phyloP scores from a whole-genome alignment of 176 grass and related monocot genomes.

The Oryza glumipatula region DNA sequence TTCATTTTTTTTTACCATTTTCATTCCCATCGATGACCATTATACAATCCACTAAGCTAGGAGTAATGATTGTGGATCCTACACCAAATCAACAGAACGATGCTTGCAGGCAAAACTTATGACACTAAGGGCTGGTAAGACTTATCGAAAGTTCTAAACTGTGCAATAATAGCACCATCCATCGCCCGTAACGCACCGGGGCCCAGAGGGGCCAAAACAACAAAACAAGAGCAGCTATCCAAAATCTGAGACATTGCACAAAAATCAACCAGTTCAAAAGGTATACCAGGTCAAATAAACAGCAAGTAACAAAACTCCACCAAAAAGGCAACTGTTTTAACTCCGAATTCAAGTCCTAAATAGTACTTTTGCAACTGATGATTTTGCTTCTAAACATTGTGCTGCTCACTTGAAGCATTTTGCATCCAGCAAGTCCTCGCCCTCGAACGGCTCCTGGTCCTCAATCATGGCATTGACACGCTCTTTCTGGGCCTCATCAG shows the following conservation, averaged over 20 bases:
- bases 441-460: constrained; percentile 94
- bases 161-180: neutral
- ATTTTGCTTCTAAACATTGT: neutral
- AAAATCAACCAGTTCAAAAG: constrained; percentile 32
- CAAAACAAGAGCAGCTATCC: neutral
- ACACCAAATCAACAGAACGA: too few relatives aligned
- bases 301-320: constrained; percentile 42
- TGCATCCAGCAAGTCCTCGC: constrained; percentile 74
- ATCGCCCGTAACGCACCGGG: too few relatives aligned
- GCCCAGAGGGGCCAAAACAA: neutral
- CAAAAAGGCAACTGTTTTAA: constrained; percentile 31
- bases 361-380: neutral
- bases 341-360: constrained; percentile 26
- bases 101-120: too few relatives aligned
- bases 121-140: too few relatives aligned
- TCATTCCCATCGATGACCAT: too few relatives aligned
- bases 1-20: too few relatives aligned
- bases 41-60: too few relatives aligned
- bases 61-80: too few relatives aligned
- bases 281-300: constrained; percentile 36
- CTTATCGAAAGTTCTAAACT: too few relatives aligned
- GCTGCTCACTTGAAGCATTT: constrained; percentile 95
- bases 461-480: constrained; percentile 84
- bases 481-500: constrained; percentile 78
- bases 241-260: constrained; percentile 31